Percentiles rank a stretch among this genome's conserved stretches.
These are phyloP conservation scores for Ganoderma boninense DNA, from an alignment of 1,284 basidiomycete species.

Conservation along the genomic window DNA sequence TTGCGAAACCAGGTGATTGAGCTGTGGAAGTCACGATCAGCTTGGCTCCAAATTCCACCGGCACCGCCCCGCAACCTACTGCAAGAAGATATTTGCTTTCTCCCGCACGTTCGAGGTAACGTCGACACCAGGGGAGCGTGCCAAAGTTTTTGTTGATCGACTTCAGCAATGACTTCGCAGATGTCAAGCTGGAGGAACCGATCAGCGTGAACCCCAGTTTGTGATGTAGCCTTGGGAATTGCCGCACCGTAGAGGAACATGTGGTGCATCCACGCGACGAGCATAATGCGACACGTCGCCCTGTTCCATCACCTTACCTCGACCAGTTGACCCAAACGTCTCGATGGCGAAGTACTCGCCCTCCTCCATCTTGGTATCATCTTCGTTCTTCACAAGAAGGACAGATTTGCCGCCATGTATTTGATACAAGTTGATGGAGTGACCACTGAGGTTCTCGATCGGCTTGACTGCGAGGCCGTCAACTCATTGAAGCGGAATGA, in stretches of 20 bases:
- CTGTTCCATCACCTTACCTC: slow-evolving; percentile 91
- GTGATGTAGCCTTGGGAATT: neutral
- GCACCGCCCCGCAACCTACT: slow-evolving; percentile 55
- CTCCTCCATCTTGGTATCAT: slow-evolving; percentile 98
- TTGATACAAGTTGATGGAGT: slow-evolving; percentile 88
- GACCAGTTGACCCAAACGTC: slow-evolving; percentile 98
- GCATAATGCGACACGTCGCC: slow-evolving; percentile 98
- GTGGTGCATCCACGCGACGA: slow-evolving; percentile 72
- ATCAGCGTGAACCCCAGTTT: neutral
- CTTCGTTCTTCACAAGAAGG: slow-evolving; percentile 88
- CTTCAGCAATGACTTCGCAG: slow-evolving; percentile 87
- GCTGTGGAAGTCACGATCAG: slow-evolving; percentile 51
- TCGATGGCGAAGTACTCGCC: slow-evolving; percentile 99
- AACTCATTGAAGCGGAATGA: slow-evolving; percentile 5
- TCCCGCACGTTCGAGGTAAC: slow-evolving; percentile 94
- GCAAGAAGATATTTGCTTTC: slow-evolving; percentile 96
- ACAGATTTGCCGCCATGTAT: slow-evolving; percentile 94
- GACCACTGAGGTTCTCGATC: slow-evolving; percentile 91
- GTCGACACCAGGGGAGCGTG: slow-evolving; percentile 93
- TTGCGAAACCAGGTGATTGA: slow-evolving; percentile 90
- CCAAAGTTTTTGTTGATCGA: slow-evolving; percentile 96
- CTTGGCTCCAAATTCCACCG: neutral
- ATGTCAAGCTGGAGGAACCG: slow-evolving; percentile 66
- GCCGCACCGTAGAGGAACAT: slow-evolving; percentile 73
- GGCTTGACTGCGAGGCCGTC: slow-evolving; percentile 74